phyloP scores from a whole-genome alignment of 1,284 basidiomycete genomes.

The Anthracocystis panici-leucophaei region DNA sequence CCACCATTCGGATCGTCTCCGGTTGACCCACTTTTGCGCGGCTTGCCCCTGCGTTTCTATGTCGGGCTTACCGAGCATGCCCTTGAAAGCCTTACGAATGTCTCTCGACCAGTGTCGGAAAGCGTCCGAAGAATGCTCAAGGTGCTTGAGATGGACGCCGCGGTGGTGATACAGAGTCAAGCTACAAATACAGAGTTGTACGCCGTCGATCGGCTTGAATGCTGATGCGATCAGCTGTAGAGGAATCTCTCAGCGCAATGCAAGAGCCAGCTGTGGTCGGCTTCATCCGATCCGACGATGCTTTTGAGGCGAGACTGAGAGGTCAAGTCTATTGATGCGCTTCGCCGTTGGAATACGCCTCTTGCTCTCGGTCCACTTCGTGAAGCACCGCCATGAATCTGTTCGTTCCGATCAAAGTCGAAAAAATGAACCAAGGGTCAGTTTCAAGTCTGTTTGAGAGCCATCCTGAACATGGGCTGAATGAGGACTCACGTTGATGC shows the following conservation, averaged over 20 bases:
- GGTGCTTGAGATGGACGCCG: background rate
- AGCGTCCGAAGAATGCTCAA: background rate
- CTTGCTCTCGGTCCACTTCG: constrained; percentile 40
- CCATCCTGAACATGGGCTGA: background rate
- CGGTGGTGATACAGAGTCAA: constrained; percentile 2
- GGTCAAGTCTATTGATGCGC: constrained; percentile 8
- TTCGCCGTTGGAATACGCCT: constrained; percentile 20
- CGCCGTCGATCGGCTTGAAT: background rate
- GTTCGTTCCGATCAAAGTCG: background rate
- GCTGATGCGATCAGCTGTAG: background rate
- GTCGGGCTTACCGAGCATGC: background rate
- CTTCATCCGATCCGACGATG: background rate
- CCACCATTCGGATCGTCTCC: background rate
- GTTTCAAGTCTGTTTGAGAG: background rate
- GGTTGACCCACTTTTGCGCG: background rate
- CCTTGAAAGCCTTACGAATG: background rate
- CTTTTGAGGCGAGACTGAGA: background rate
- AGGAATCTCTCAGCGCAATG: background rate
- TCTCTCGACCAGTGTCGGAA: background rate
- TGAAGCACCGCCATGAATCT: constrained; percentile 50
- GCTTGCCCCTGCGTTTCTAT: background rate
- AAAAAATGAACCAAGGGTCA: background rate
- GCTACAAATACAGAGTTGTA: constrained; percentile 13
- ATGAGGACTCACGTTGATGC: constrained; percentile 40
- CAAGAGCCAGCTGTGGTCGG: background rate